Evolutionary conservation across 2,329 filamentous ascomycete genomes (phyloP), one percentile per base, ranked within the genome.

Genomic region (Fusarium penzigii): DNA sequence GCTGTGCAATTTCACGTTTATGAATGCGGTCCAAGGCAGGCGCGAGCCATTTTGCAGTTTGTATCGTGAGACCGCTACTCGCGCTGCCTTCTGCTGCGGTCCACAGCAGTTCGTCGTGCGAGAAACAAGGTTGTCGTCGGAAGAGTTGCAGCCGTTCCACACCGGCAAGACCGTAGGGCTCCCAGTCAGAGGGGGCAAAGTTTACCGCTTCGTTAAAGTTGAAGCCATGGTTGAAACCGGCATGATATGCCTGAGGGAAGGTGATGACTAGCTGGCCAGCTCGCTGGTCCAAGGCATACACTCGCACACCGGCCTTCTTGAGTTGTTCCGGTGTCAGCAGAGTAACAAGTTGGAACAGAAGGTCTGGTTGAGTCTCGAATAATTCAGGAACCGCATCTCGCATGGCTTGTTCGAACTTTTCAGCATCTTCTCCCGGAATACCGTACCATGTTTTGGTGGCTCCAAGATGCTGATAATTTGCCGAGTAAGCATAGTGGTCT

Each of bases 131-230:
- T 59, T 97, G 92, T 50, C 92, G 85, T 50, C 93, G 83, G 70
- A 97, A 99, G 45, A 87, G 82, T 63, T 94, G 90, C 29, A 97
- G 78, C 59, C 93, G 83, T 64, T 93, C 87, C 1, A 97, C 92
- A 1, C 94, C 92, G 29, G 86, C 82, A 49, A 93, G 86, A 2
- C 94, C 94, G 67, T 86, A 95, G 0, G 92, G 91, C 66, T 99
- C 94, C 94, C 94, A 99, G 64, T 99, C 94, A 29, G 79, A 81
- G 1, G 94, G 94, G 0, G 94, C 94, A 73, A 99, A 99, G 68
- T 99, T 99, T 62, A 99, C 94, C 6, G 94, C 94, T 70, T 99
- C 94, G 63, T 99, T 99, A 72, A 97, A 96, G 68, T 99, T 99
- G 77, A 99, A 99, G 0, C 89, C 94, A 65, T 99, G 94, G 65